A percentile compares a stretch with the other conserved stretches of the same genome.
phyloP scores from a whole-genome alignment of 495 filamentous ascomycete species.

The Cetradonia linearis region DNA sequence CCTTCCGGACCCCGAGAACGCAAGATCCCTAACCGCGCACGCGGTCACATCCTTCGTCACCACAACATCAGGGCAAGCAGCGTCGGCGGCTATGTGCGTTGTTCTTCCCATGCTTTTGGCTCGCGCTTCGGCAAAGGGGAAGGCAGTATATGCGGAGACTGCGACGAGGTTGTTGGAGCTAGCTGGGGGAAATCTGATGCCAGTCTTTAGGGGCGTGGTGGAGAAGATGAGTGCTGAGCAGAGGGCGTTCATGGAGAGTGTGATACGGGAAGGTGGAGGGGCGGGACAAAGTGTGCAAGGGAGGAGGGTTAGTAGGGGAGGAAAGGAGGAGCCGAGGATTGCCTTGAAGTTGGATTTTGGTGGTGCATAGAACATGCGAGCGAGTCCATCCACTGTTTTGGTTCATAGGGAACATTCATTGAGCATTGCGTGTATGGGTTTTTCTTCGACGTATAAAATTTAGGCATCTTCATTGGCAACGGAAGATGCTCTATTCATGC shows the following conservation, averaged over 20 bases:
- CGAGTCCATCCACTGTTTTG: neutral
- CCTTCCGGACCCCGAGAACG: constrained; percentile 60
- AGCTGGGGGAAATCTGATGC: constrained; percentile 60
- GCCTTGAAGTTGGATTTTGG: constrained; percentile 87
- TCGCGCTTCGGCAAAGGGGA: constrained; percentile 46
- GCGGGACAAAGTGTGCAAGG: constrained; percentile 28
- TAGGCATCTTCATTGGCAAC: neutral
- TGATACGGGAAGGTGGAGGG: constrained; percentile 54
- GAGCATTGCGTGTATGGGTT: neutral
- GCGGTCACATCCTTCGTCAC: constrained; percentile 60
- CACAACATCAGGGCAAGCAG: constrained; percentile 40
- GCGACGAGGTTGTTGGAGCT: constrained; percentile 69
- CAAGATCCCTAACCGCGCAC: constrained; percentile 56
- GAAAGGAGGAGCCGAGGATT: constrained; percentile 67
- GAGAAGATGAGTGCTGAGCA: constrained; percentile 58
- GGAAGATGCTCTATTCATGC: neutral
- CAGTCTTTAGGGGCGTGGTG: constrained; percentile 65
- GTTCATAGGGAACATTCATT: no score
- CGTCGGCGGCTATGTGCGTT: constrained; percentile 55
- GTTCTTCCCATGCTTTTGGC: constrained; percentile 71
- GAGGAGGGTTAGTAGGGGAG: constrained; percentile 32
- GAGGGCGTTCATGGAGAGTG: constrained; percentile 69
- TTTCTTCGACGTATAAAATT: neutral
- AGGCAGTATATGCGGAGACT: constrained; percentile 52
- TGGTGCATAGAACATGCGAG: neutral